These are phyloP conservation scores for Pterocarpus macrocarpus DNA, from an alignment of 306 rosid species.

Conservation along the genomic window DNA sequence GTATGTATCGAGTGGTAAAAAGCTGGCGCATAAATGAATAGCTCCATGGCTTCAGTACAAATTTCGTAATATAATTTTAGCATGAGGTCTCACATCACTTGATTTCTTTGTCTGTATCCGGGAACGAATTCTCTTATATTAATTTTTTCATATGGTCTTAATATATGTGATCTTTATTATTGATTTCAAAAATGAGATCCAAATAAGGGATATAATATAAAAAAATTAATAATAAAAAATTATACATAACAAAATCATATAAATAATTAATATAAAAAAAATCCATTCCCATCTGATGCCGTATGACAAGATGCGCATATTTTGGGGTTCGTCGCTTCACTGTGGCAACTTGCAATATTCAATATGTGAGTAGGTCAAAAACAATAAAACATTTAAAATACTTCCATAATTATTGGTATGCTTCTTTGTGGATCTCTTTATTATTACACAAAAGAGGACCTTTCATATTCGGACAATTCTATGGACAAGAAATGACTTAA, in stretches of 20 bases:
- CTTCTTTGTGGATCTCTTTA: not conserved
- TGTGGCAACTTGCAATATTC: not conserved
- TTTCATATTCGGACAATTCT: not conserved
- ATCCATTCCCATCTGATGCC: no score
- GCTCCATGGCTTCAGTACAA: not conserved
- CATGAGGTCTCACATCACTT: not conserved
- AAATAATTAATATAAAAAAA: no score
- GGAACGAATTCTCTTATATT: no score
- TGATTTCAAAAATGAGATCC: no score
- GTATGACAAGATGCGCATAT: not conserved
- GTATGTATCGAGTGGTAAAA: not conserved
- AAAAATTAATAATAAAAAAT: no score
- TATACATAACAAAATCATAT: no score
- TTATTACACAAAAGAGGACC: not conserved
- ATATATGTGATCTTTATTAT: no score
- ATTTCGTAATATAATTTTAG: not conserved
- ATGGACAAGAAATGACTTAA: not conserved
- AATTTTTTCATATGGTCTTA: no score
- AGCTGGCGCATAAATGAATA: not conserved
- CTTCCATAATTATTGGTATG: not conserved
- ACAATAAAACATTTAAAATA: not conserved
- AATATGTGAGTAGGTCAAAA: not conserved
- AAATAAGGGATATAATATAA: no score
- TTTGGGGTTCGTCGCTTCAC: not conserved
- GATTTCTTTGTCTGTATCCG: not conserved